phyloP scores from a whole-genome alignment of 768 basidiomycete species.

The Boletus sp. region DNA sequence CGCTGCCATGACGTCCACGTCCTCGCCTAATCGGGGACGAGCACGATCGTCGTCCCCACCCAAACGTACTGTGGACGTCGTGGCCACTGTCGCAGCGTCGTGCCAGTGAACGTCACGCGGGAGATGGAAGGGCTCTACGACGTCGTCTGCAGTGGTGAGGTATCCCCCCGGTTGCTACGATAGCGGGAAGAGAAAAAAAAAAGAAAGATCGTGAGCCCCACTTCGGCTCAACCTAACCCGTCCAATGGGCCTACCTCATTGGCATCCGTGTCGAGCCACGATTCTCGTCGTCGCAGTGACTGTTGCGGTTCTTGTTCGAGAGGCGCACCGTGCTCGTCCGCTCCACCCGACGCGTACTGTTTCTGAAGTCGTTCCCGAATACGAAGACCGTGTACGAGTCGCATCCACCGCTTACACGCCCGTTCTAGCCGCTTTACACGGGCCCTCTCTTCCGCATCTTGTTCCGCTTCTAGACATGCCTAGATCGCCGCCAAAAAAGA shows the following conservation, averaged over 20 bases:
- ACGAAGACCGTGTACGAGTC: conserved; percentile 82
- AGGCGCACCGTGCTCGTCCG: background rate
- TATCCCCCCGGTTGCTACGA: conserved; percentile 49
- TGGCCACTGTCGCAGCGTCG: conserved; percentile 8
- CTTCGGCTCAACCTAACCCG: background rate
- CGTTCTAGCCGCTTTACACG: conserved; percentile 72
- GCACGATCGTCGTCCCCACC: background rate
- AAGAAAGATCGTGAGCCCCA: conserved; percentile 15
- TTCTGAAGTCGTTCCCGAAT: conserved; percentile 79
- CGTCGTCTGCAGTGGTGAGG: conserved; percentile 64
- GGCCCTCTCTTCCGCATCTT: conserved; percentile 73
- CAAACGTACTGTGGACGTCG: conserved; percentile 1
- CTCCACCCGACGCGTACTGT: conserved; percentile 52
- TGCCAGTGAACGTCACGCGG: conserved; percentile 48
- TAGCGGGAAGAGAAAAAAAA: background rate
- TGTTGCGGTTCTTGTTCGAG: conserved; percentile 1
- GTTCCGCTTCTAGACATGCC: conserved; percentile 85
- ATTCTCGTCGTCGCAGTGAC: conserved; percentile 8
- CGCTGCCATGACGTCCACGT: background rate
- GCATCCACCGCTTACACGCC: conserved; percentile 83
- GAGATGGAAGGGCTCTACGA: conserved; percentile 69
- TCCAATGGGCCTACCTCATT: conserved; percentile 21
- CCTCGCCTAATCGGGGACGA: background rate
- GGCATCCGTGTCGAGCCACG: conserved; percentile 20
- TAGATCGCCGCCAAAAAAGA: conserved; percentile 31